These are phyloP conservation scores for Kalanchoe fedtschenkoi DNA, from an alignment of 164 flowering plant genomes.

Conservation along the genomic window DNA sequence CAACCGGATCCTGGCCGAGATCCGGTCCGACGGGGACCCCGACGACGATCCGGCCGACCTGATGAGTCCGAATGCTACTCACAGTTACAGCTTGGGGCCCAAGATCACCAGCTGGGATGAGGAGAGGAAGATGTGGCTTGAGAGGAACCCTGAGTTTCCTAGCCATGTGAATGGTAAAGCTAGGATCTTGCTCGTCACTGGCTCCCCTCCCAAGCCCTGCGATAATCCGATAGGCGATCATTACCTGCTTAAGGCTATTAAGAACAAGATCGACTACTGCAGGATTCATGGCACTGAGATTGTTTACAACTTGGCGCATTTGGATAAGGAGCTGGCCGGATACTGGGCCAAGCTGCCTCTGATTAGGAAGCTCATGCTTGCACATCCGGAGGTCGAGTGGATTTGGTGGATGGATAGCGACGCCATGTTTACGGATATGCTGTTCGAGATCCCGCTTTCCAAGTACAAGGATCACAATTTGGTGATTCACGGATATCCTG, in stretches of 20 bases:
- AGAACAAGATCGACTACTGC: constrained; percentile 2
- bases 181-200: neutral
- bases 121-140: neutral
- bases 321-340: constrained; percentile 4
- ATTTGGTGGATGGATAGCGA: constrained; percentile 4
- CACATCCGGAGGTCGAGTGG: constrained; percentile 1
- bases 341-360: constrained; percentile 1
- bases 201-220: constrained; percentile 1
- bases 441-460: neutral
- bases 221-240: constrained; percentile 2
- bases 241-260: constrained; percentile 1
- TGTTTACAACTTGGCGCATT: neutral
- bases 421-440: constrained; percentile 3
- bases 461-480: neutral
- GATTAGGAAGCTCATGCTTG: constrained; percentile 1
- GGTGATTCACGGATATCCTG: constrained; percentile 1
- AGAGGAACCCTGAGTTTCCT: neutral
- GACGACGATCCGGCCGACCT: neutral
- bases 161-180: constrained; percentile 1
- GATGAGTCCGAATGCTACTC: neutral
- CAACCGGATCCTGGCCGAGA: constrained; percentile 2
- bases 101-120: neutral
- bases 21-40: neutral
- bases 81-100: neutral
- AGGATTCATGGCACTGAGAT: constrained; percentile 5